Conservation (phyloP, 805 yeast genomes). For the Naumovozyma dairenensis region DNA sequence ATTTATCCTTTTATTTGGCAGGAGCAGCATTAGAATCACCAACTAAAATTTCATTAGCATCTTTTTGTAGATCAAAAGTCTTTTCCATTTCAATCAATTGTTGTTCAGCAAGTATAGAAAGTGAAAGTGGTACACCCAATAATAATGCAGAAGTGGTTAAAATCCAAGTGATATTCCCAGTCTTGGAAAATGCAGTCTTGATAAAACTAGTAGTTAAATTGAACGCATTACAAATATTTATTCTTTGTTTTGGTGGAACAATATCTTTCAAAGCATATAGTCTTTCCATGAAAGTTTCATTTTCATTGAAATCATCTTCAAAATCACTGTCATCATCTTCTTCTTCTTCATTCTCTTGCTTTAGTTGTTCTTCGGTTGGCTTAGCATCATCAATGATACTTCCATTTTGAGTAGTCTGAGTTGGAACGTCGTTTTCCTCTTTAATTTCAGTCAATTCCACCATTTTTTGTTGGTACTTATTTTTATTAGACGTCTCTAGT, state of each 20-base stretch:
- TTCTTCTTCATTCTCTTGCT: slow-evolving; percentile 33
- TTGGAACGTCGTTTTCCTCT: slow-evolving; percentile 18
- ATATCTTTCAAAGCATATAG: slow-evolving; percentile 85
- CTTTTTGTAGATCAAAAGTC: slow-evolving; percentile 74
- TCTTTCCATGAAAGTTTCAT: slow-evolving; percentile 83
- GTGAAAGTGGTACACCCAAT: slow-evolving; percentile 85
- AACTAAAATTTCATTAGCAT: slow-evolving; percentile 64
- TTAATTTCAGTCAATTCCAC: slow-evolving; percentile 29
- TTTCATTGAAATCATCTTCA: slow-evolving; percentile 61
- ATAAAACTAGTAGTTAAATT: slow-evolving; percentile 32
- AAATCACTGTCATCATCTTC: slow-evolving; percentile 43
- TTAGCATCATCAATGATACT: slow-evolving; percentile 49
- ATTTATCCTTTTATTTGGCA: no score
- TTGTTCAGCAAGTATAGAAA: slow-evolving; percentile 84
- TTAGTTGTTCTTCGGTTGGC: slow-evolving; percentile 31
- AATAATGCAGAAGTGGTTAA: slow-evolving; percentile 73
- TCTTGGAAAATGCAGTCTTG: slow-evolving; percentile 40
- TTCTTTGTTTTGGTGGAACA: slow-evolving; percentile 79
- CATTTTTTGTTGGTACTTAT: no score
- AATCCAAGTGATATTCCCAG: slow-evolving; percentile 79
- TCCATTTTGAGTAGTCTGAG: slow-evolving; percentile 24
- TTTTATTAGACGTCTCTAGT: background rate
- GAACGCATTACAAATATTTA: slow-evolving; percentile 30
- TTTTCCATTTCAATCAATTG: slow-evolving; percentile 91
- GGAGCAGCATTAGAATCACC: no score